Evolutionary conservation across 257 asterid species (phyloP), one percentile per base, ranked within the genome.

Genomic region (Gentiana straminea): DNA sequence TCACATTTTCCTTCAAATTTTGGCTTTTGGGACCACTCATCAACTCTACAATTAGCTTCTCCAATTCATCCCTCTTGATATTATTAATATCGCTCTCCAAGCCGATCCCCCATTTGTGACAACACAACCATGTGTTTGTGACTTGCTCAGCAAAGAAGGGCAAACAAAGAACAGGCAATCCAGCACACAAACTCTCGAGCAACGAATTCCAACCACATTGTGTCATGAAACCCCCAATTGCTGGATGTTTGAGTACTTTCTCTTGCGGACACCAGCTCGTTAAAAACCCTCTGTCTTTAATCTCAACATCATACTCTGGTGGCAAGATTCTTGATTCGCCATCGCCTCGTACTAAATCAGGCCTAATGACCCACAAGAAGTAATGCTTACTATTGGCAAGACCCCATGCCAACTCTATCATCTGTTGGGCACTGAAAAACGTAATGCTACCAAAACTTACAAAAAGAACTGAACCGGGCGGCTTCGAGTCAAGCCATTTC

Each of bases 171-270:
- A 65, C 49, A 2, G 75, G 75, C 15, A 73, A 69, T 7, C 75
- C 75, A 12, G 33, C 55, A 41, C 59, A 56, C 3, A 64, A 37
- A 10, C 71, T 64, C 5, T 73, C 74, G 1, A 64, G 2, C 2
- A 33, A 49, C 0, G 75, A 73, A 11, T 73, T 73, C 75, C 78
- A 68, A 4, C 75, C 75, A 3, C 66, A 60, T 8, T 73, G 78
- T 0, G 74, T 68, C 12, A 68, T 52, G 51, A 68, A 73, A 0
- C 71, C 68, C 9, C 66, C 69, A 2, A 65, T 12, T 1, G 78
- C 61, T 0, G 66, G 71, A 43, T 73, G 78, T 8, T 11, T 13
- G 3, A 73, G 51, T 12, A 68, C 69, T 6, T 47, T 54, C 35
- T 52, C 66, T 50, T 73, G 78, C 2, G 68, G 60, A 13, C 78